Evolutionary conservation across 768 basidiomycete genomes (phyloP), one percentile per base, ranked within the genome.

Genomic region (Lepiota brunneoincarnata): DNA sequence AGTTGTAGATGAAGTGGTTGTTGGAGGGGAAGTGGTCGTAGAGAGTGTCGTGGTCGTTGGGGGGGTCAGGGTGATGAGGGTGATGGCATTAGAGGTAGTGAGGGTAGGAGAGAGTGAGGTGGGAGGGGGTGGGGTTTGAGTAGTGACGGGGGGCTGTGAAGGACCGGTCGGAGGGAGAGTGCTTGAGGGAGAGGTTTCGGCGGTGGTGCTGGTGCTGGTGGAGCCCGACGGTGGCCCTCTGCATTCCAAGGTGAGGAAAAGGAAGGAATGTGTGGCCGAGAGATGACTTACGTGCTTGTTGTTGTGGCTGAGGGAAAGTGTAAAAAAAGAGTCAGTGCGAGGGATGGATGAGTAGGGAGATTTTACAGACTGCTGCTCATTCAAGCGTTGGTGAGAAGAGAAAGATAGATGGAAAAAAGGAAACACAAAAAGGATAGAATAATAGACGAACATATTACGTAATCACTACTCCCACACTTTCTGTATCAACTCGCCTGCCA

Each of bases 41-140:
- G 61, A 44, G 11, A 56, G 40, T 10, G 57, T 57, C 0, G 64
- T 47, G 10, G 57, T 49, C 21, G 60, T 4, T 3, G 55, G 39
- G 10, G 57, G 20, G 17, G 39, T 58, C 11, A 49, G 35, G n/a
- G 52, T 40, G 7, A 57, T 55, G 9, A 38, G 46, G 15, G 61
- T 20, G 1, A 54, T 46, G n/a, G 57, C 34, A 5, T 58, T 46
- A 2, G 57, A 38, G 39, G 56, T 43, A 6, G 31, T 41, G 28
- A 51, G 31, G 1, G 43, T 7, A 9, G 35, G 18, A 3, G 11
- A 23, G 15, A 49, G 36, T 26, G 43, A 44, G 21, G 49, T 46
- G 18, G 49, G 36, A 4, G 45, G 50, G 15, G 21, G 46, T 15
- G 17, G 36, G 1, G 47, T 42, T 5, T 52, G 34, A 34, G 43